Evolutionary conservation across 768 basidiomycete species (phyloP), one percentile per base, ranked within the genome.

Genomic region (Strobilomyces confusus): DNA sequence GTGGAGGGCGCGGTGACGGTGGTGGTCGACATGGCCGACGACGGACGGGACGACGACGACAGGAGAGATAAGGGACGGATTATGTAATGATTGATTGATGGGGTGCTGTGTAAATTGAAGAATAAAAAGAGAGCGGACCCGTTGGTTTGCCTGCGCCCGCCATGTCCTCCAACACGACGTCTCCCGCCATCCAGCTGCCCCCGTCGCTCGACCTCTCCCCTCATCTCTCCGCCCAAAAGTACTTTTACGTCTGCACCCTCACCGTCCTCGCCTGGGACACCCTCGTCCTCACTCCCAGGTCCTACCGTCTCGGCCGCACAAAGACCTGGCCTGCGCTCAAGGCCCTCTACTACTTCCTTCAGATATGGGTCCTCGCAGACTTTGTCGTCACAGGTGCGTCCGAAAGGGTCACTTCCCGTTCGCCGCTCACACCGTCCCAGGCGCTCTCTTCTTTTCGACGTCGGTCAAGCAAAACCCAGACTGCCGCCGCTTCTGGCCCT

Each of bases 231-330:
- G 90, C 90, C 0, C 90, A 92, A 77, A 92, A 92, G 70, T 93
- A 93, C 62, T 91, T 92, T 67, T 81, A 89, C 44, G 91, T 92
- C 58, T 93, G 90, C 75, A 89, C 90, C 0, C 81, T 93, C 57
- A 93, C 90, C 49, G 88, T 93, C 51, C 87, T 89, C 0, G 90
- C 90, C 8, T 92, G 91, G 90, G 90, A 93, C 63, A 84, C 89
- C 33, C 82, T 93, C 62, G 90, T 93, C 33, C 80, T 93, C 45
- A 85, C 84, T 9, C 90, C 90, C 0, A 74, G 90, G 50, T 83
- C 86, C 44, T 92, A 84, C 80, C 80, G 84, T 26, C 81, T 93
- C 53, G 66, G 83, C 56, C 81, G 79, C 59, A 73, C 77, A 12
- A 70, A 72, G 44, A 74, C 78, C 23, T 92, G 91, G 91, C 89